Conservation (phyloP, 2,329 filamentous ascomycete species). For the Exophiala lecanii-corni region DNA sequence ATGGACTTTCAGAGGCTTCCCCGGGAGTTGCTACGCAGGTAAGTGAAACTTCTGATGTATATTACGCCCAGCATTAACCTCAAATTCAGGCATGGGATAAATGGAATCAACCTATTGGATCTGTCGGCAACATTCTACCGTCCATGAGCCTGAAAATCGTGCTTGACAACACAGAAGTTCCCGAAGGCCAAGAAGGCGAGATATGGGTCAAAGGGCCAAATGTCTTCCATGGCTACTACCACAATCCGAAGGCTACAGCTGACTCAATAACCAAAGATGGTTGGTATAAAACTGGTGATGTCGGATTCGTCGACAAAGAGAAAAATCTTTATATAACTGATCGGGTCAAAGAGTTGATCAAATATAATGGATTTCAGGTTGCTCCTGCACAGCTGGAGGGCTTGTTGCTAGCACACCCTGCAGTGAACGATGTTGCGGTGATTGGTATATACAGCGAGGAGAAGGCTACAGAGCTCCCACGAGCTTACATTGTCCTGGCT, state of each 20-base stretch:
- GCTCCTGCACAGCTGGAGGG: slow-evolving; percentile 63
- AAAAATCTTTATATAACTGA: slow-evolving; percentile 88
- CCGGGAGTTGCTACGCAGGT: slow-evolving; percentile 48
- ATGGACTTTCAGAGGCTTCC: slow-evolving; percentile 80
- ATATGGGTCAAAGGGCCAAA: slow-evolving; percentile 62
- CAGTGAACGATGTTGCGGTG: slow-evolving; percentile 58
- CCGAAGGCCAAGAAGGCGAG: slow-evolving; percentile 60
- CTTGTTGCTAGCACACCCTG: slow-evolving; percentile 45
- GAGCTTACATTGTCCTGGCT: slow-evolving; percentile 60
- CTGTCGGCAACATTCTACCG: slow-evolving; percentile 72
- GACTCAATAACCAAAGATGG: slow-evolving; percentile 58
- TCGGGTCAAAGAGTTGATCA: slow-evolving; percentile 61
- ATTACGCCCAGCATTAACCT: slow-evolving; percentile 36
- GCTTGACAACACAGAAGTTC: slow-evolving; percentile 49
- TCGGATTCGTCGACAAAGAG: slow-evolving; percentile 69
- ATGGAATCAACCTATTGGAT: slow-evolving; percentile 66
- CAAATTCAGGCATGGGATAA: slow-evolving; percentile 65
- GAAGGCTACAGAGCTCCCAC: slow-evolving; percentile 57
- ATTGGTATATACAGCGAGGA: slow-evolving; percentile 49
- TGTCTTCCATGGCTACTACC: slow-evolving; percentile 32
- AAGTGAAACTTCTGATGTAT: neutral
- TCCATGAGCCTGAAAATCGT: slow-evolving; percentile 62
- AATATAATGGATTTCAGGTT: slow-evolving; percentile 70
- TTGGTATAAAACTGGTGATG: slow-evolving; percentile 85
- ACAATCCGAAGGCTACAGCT: slow-evolving; percentile 46